Percentiles rank a stretch among this genome's conserved stretches.
Evolutionary conservation across 345 rosid genomes (phyloP).

Genomic region (Leavenworthia alabamica): DNA sequence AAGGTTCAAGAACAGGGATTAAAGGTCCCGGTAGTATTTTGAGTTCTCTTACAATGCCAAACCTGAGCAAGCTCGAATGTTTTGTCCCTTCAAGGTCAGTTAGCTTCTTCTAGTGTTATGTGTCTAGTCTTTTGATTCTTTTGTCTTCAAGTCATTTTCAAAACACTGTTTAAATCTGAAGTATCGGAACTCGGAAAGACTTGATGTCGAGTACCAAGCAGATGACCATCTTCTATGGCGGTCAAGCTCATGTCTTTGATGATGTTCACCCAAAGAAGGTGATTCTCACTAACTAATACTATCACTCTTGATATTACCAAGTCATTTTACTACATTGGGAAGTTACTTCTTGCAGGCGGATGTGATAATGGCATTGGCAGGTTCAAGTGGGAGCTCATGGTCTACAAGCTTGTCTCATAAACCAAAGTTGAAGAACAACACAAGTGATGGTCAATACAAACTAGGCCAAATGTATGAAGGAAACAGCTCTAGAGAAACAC

Average conservation of each 20-base stretch:
- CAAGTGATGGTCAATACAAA: conserved; percentile 17
- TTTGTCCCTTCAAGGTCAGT: conserved; percentile 49
- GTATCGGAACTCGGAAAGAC: conserved; percentile 44
- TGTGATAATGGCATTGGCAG: conserved; percentile 90
- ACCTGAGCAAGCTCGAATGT: conserved; percentile 31
- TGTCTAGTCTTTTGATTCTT: conserved; percentile 22
- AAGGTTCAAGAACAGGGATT: conserved; percentile 95
- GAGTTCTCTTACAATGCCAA: conserved; percentile 44
- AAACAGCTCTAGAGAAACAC: conserved; percentile 30
- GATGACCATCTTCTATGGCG: conserved; percentile 96
- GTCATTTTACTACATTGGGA: not conserved
- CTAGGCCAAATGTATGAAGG: conserved; percentile 18
- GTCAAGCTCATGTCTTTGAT: conserved; percentile 99
- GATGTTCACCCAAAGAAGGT: conserved; percentile 98
- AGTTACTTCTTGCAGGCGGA: conserved; percentile 57
- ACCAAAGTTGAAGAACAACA: conserved; percentile 12
- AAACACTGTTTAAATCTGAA: conserved; percentile 2
- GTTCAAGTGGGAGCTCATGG: conserved; percentile 97
- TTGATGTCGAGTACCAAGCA: conserved; percentile 53
- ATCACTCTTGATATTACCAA: not conserved
- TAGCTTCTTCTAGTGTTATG: not conserved
- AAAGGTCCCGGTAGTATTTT: conserved; percentile 63
- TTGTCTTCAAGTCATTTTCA: conserved; percentile 6
- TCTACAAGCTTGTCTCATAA: conserved; percentile 73
- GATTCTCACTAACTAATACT: no score